Base-by-base conservation (phyloP, 2,329 filamentous ascomycete species). In the Arachnomyces sp. region DNA sequence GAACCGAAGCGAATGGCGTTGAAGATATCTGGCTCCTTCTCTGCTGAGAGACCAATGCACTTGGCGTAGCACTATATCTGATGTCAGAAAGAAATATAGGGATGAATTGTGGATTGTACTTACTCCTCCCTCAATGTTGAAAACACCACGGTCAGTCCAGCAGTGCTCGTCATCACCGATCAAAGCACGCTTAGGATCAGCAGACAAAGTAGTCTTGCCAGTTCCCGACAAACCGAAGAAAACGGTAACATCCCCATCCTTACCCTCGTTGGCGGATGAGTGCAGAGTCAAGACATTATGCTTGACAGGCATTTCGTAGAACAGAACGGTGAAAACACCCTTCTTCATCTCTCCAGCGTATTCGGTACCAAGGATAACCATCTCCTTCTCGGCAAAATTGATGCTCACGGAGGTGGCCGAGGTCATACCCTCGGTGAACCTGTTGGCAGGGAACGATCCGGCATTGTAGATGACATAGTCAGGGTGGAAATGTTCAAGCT, bases 381-480 rank as follows among this genome's bases (percentile, higher is more conserved):
- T 98, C 77, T 98, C 92, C 82, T 94, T 95, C 63, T 95, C 89
- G 61, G 84, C 84, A 58, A 98, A 98, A 81, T 98, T 98, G 74
- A 98, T 93, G 54, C 92, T 84, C 38, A 98, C 90, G 7, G 92
- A 98, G 38, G 92, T 98, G 48, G 87, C 86, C 14, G 92, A 96
- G 57, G 92, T 98, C 92, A 98, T 98, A 60, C 92, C 89, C 66
- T 88, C 85, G 45, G 92, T 98, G 72, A 82, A 98, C 68, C 90
- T 82, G 76, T 98, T 98, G 63, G 92, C 92, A 34, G 92, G 92
- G 84, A 98, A 98, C 48, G 86, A 86, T 54, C 92, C 92, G 48
- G 89, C 92, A 65, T 98, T 98, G 83, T 98, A 98, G 73, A 98
- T 96, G 59, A 90, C 90, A 75, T 98, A 98, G 75, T 98, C 90